Conservation (phyloP, 2,329 filamentous ascomycete genomes). For the Colletotrichum eremochloae region DNA sequence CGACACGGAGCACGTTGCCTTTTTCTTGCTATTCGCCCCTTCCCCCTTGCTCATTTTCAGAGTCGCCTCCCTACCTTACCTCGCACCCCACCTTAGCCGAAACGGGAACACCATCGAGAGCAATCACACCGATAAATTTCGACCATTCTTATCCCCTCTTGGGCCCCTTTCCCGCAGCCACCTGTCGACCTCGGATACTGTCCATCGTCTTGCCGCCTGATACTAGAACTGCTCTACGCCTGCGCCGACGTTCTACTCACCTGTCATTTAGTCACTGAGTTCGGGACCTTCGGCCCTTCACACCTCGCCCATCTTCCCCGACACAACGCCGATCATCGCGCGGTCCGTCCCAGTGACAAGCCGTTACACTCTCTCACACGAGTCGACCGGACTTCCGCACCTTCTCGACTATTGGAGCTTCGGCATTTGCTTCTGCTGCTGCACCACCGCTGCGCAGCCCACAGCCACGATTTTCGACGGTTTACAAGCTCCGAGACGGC, state of each 20-base stretch:
- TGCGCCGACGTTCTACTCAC: constrained; percentile 8
- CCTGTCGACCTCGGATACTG: constrained; percentile 23
- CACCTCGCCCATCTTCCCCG: constrained; percentile 12
- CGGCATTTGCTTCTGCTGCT: not conserved
- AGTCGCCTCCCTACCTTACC: constrained; percentile 40
- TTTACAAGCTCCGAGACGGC: not conserved
- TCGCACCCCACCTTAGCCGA: constrained; percentile 41
- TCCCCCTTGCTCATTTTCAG: constrained; percentile 31
- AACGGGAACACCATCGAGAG: constrained; percentile 41
- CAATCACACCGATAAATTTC: constrained; percentile 41
- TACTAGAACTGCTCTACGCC: constrained; percentile 22
- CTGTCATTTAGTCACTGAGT: not conserved
- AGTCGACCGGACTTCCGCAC: not conserved
- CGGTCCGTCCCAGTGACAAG: not conserved
- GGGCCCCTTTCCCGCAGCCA: constrained; percentile 35
- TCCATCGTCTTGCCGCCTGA: constrained; percentile 20
- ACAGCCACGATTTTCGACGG: not conserved
- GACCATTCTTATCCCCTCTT: constrained; percentile 32
- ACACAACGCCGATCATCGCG: constrained; percentile 26
- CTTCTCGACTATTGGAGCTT: not conserved
- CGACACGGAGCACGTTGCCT: constrained; percentile 39
- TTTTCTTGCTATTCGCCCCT: constrained; percentile 31
- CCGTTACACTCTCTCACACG: constrained; percentile 1
- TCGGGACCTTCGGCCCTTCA: not conserved
- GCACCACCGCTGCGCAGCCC: constrained; percentile 9